Percentiles rank a stretch among this genome's conserved stretches.
phyloP scores from a whole-genome alignment of 2,329 filamentous ascomycete species.

The Cladosporium velox region DNA sequence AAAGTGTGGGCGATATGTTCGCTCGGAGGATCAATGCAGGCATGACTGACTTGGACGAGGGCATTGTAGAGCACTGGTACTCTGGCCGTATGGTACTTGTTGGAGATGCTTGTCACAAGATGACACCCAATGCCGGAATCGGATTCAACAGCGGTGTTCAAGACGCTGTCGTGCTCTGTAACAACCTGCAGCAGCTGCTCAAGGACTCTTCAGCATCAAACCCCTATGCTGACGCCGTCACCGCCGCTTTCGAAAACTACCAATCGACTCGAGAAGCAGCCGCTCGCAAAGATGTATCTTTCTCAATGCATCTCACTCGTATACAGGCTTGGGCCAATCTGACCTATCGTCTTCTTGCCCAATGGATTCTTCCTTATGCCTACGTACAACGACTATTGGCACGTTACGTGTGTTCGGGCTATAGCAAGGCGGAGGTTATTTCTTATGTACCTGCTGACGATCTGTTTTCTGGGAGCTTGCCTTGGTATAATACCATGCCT shows the following conservation, averaged over 20 bases:
- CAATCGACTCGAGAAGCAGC: background rate
- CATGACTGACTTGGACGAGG: background rate
- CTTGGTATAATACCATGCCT: background rate
- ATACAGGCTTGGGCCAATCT: background rate
- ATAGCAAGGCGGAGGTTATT: background rate
- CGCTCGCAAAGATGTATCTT: background rate
- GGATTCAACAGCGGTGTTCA: background rate
- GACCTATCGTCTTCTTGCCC: background rate
- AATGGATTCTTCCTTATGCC: background rate
- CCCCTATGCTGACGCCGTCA: background rate
- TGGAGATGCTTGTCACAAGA: background rate
- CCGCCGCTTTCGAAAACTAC: background rate
- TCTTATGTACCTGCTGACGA: background rate
- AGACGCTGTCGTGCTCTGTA: conserved; percentile 16
- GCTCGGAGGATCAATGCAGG: background rate
- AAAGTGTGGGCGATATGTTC: background rate
- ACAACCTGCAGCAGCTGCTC: background rate
- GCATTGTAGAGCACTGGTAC: background rate
- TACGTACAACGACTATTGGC: background rate
- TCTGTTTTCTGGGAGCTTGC: background rate
- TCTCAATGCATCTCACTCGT: background rate
- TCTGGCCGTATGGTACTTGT: background rate
- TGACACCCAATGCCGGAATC: background rate
- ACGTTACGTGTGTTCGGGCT: background rate
- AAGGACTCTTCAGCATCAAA: background rate